Conservation (phyloP, 2,329 filamentous ascomycete genomes). For the Fusarium mundagurra region DNA sequence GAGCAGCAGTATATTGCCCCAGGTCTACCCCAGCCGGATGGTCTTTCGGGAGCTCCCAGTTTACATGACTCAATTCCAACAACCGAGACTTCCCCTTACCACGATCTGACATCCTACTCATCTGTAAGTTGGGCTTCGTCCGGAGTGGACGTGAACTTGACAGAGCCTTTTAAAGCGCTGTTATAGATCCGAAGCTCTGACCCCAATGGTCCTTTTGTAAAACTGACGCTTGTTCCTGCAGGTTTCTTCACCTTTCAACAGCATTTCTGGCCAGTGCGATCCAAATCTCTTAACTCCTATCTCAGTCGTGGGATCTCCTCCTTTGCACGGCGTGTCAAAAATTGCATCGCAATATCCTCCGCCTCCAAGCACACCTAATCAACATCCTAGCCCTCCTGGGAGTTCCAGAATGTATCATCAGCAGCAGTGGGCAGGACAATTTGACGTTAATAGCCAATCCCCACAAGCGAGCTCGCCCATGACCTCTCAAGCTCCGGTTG, state of each 20-base stretch:
- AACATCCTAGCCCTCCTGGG: conserved; percentile 60
- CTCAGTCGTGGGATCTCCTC: conserved; percentile 60
- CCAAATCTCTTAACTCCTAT: conserved; percentile 60
- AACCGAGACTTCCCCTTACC: conserved; percentile 42
- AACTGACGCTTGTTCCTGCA: conserved; percentile 19
- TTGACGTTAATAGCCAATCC: conserved; percentile 54
- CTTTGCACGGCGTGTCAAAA: conserved; percentile 56
- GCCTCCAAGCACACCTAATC: conserved; percentile 49
- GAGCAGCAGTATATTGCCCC: conserved; percentile 49
- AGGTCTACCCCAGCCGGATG: conserved; percentile 47
- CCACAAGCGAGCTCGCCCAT: conserved; percentile 59
- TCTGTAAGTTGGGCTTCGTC: conserved; percentile 42
- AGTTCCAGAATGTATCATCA: conserved; percentile 57
- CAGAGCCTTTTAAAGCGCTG: background rate
- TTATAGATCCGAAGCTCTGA: background rate
- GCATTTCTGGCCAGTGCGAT: conserved; percentile 51
- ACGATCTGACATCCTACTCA: conserved; percentile 46
- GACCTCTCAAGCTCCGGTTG: conserved; percentile 49
- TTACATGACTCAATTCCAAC: conserved; percentile 42
- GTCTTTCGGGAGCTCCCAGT: conserved; percentile 43
- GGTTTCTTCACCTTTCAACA: conserved; percentile 45
- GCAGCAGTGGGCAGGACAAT: conserved; percentile 54
- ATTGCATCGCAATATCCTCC: conserved; percentile 53
- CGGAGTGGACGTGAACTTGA: background rate
- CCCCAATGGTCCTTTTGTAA: background rate